Conservation (phyloP, 2,329 filamentous ascomycete genomes). For the Fusarium avenaceum region DNA sequence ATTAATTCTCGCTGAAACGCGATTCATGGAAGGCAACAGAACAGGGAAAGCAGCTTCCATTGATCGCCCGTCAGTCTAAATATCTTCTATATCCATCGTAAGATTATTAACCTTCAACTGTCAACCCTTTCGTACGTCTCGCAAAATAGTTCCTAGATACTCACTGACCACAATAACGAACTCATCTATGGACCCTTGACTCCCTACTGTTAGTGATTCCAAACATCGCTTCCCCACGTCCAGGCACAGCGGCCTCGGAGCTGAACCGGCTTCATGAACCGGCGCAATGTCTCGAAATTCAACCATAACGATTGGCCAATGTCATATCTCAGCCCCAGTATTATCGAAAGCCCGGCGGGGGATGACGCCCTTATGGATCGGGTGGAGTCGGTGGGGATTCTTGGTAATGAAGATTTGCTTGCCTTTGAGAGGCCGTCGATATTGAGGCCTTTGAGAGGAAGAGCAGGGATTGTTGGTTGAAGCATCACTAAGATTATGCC, state of each 20-base stretch:
- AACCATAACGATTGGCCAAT: conserved; percentile 35
- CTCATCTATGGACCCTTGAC: neutral
- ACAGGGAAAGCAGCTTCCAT: conserved; percentile 15
- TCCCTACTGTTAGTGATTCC: conserved; percentile 18
- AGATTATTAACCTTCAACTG: neutral
- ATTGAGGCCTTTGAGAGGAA: conserved; percentile 10
- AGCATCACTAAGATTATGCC: conserved; percentile 9
- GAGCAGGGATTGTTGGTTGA: conserved; percentile 24
- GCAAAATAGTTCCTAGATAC: neutral
- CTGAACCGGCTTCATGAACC: conserved; percentile 30
- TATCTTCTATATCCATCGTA: neutral
- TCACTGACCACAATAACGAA: neutral
- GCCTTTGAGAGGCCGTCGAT: conserved; percentile 39
- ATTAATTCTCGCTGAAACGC: conserved; percentile 21
- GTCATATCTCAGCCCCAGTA: conserved; percentile 20
- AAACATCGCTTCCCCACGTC: conserved; percentile 27
- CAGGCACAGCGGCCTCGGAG: conserved; percentile 14
- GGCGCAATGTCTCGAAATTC: conserved; percentile 43
- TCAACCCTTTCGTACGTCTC: neutral
- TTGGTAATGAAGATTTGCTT: conserved; percentile 46
- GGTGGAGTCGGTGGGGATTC: conserved; percentile 37
- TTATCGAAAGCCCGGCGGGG: conserved; percentile 31
- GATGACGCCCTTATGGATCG: conserved; percentile 35
- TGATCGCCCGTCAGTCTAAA: neutral
- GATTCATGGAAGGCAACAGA: conserved; percentile 44